Percentiles rank a stretch among this genome's conserved stretches.
Evolutionary conservation across 1,284 basidiomycete genomes (phyloP).

Genomic region (Anthracocystis panici-leucophaei): DNA sequence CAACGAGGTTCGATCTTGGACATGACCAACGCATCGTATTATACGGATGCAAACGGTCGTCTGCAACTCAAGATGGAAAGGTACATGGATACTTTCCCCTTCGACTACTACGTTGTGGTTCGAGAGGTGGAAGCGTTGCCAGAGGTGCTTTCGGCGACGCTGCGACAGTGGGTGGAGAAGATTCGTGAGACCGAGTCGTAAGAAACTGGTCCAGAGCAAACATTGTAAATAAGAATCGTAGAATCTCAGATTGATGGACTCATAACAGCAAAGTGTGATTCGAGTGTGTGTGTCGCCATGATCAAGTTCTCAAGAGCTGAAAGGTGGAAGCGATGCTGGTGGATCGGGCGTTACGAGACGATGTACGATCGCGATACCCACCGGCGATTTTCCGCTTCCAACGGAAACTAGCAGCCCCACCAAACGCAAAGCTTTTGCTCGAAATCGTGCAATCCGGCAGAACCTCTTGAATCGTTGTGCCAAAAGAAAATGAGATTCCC

Average conservation of each 20-base stretch:
- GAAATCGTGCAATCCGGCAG: too few relatives aligned
- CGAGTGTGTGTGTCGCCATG: not conserved
- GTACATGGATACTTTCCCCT: constrained; percentile 93
- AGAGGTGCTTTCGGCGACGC: constrained; percentile 87
- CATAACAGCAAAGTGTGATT: not conserved
- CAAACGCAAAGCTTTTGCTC: not conserved
- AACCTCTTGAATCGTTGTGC: too few relatives aligned
- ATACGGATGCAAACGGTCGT: constrained; percentile 76
- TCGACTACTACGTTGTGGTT: constrained; percentile 96
- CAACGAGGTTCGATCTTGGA: constrained; percentile 84
- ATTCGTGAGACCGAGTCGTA: constrained; percentile 56
- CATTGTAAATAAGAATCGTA: constrained; percentile 8
- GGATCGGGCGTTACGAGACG: too few relatives aligned
- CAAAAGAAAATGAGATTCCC: too few relatives aligned
- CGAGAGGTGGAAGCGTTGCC: constrained; percentile 91
- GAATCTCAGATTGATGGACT: not conserved
- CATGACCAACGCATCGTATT: constrained; percentile 92
- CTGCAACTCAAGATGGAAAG: constrained; percentile 90
- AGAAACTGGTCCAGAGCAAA: not conserved
- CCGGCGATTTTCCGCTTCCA: not conserved
- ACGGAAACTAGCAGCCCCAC: not conserved
- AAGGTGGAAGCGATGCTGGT: too few relatives aligned
- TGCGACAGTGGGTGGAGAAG: constrained; percentile 80
- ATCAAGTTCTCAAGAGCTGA: too few relatives aligned
- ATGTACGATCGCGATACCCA: too few relatives aligned